Base-by-base conservation (phyloP, 257 asterid species). In the Eucommia ulmoides region DNA sequence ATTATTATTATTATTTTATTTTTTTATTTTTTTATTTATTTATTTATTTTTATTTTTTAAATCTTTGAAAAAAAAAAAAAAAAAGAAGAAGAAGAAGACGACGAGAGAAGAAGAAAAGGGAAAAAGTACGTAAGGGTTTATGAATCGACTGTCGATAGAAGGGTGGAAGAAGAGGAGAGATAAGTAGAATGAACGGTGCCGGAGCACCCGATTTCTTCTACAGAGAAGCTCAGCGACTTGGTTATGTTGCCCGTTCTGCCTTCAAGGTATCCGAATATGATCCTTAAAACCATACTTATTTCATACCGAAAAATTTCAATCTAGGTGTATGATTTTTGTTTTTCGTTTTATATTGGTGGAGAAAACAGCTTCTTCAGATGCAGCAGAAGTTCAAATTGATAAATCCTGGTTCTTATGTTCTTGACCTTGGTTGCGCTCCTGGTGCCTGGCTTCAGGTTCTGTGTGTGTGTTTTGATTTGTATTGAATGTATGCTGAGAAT, bases 401-500 rank as follows among this genome's bases (percentile, higher is more conserved):
- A 66, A 73, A 56, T 42, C 77, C 80, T 20, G 93, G 91, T 45
- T 74, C 85, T 38, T 68, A 88, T 22, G 91, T 83, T 66, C 97
- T 87, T 38, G 93, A 87, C 65, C 97, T 83, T 23, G 97, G 97
- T 50, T 87, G 97, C 71, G 94, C 93, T 45, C 97, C 97, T 56
- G 97, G 97, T 52, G 97, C 97, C 55, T 87, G 97, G 97, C 97
- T 87, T 79, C 93, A 87, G 83, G 96, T 82, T 12, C n/a, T n/a
- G n/a, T n/a, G n/a, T n/a, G n/a, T n/a, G n/a, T n/a, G n/a, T n/a
- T n/a, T n/a, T n/a, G n/a, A n/a, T n/a, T n/a, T n/a, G n/a, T n/a
- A n/a, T n/a, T n/a, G n/a, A n/a, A n/a, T n/a, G n/a, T n/a, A n/a
- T n/a, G n/a, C n/a, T n/a, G n/a, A n/a, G n/a, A n/a, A n/a, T n/a